phyloP scores from a whole-genome alignment of 176 grass and related monocot species.

The Oryza meyeriana region DNA sequence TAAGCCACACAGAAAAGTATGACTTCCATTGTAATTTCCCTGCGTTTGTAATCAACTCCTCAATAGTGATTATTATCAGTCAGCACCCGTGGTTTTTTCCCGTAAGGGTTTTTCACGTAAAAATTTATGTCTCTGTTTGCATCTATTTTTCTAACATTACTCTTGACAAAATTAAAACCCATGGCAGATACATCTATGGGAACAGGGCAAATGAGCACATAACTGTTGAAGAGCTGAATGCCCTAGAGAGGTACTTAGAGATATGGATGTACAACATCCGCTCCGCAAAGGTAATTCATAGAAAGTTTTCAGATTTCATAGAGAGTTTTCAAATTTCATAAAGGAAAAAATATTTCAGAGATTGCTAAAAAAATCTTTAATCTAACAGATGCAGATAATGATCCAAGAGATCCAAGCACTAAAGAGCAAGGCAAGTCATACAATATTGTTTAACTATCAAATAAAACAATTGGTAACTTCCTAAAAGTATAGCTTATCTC shows the following conservation, averaged over 20 bases:
- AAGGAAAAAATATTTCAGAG: neutral
- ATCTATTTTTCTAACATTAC: too few relatives aligned
- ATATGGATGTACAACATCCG: conserved; percentile 91
- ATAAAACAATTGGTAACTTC: neutral
- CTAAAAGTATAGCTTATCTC: conserved; percentile 16
- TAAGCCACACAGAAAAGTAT: too few relatives aligned
- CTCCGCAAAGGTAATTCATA: conserved; percentile 62
- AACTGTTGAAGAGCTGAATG: conserved; percentile 68
- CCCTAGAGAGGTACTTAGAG: conserved; percentile 68
- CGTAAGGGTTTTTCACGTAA: too few relatives aligned
- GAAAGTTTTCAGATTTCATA: neutral
- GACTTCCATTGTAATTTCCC: too few relatives aligned
- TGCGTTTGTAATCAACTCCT: too few relatives aligned
- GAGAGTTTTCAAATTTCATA: too few relatives aligned
- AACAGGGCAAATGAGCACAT: conserved; percentile 69
- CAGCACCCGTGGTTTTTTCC: too few relatives aligned
- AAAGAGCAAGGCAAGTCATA: conserved; percentile 69
- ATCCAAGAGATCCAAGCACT: conserved; percentile 85
- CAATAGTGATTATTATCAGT: too few relatives aligned
- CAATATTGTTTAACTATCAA: neutral
- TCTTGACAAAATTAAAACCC: conserved; percentile 22
- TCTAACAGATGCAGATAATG: conserved; percentile 79
- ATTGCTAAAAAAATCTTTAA: conserved; percentile 17
- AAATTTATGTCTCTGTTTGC: too few relatives aligned
- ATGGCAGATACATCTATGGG: conserved; percentile 64